A percentile compares a stretch with the other conserved stretches of the same genome.
phyloP scores from a whole-genome alignment of 352 stramenopile species.

The Phytophthora quininea region DNA sequence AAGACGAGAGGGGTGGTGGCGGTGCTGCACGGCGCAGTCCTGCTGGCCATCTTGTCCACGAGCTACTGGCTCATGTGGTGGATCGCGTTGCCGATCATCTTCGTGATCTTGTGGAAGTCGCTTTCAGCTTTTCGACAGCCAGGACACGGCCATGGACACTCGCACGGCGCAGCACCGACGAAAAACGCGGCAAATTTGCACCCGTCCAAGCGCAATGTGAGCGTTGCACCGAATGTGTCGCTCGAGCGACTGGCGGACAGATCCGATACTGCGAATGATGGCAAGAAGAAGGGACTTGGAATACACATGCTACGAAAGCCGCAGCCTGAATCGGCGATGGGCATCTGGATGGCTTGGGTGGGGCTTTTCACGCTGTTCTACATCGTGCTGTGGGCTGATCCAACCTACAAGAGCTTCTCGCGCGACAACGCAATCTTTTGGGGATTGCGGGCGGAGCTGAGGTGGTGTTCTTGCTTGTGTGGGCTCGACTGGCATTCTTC shows the following conservation, averaged over 20 bases:
- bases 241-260: constrained; percentile 33
- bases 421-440: constrained; percentile 43
- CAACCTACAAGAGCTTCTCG: constrained; percentile 44
- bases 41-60: constrained; percentile 62
- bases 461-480: constrained; percentile 55
- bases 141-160: constrained; percentile 48
- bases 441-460: constrained; percentile 46
- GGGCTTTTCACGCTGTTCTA: constrained; percentile 73
- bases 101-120: constrained; percentile 55
- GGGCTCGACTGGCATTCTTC: constrained; percentile 57
- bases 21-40: constrained; percentile 50
- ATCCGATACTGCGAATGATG: constrained; percentile 8
- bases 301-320: constrained; percentile 40
- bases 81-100: constrained; percentile 64
- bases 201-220: constrained; percentile 56
- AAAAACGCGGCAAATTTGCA: constrained; percentile 41
- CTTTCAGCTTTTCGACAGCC: constrained; percentile 50
- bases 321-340: constrained; percentile 73
- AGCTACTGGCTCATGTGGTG: constrained; percentile 80
- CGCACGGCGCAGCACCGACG: constrained; percentile 37
- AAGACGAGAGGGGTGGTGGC: constrained; percentile 55
- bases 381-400: constrained; percentile 64
- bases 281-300: constrained; percentile 34
- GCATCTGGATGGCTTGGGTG: constrained; percentile 82
- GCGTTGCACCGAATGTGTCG: constrained; percentile 35